These are phyloP conservation scores for Pichia californica DNA, from an alignment of 805 yeast species.

Conservation along the genomic window DNA sequence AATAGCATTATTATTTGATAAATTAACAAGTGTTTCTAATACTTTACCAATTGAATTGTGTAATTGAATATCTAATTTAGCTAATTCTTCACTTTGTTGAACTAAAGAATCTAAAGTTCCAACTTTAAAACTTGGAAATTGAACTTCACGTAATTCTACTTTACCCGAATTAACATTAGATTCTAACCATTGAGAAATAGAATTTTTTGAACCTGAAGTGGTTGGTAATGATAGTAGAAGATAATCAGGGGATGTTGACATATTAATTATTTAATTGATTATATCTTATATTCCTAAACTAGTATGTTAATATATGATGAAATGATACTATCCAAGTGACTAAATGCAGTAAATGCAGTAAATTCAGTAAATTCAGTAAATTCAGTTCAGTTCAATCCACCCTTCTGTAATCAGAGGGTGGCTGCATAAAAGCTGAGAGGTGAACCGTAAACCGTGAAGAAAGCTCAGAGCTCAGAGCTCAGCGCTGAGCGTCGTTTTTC, in stretches of 20 bases:
- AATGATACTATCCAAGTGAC: too few species aligned
- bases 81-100: slow-evolving; percentile 82
- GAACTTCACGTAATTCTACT: slow-evolving; percentile 48
- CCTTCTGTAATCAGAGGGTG: background rate
- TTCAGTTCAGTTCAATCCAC: background rate
- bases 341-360: too few species aligned
- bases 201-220: slow-evolving; percentile 24
- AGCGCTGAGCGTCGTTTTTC: background rate
- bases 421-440: slow-evolving; percentile 3
- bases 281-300: too few species aligned
- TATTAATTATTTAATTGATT: slow-evolving; percentile 4
- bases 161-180: slow-evolving; percentile 49
- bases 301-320: too few species aligned
- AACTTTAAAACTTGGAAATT: slow-evolving; percentile 81
- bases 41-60: slow-evolving; percentile 63
- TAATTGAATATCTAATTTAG: slow-evolving; percentile 76
- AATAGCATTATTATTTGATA: slow-evolving; percentile 18
- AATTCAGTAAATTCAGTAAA: background rate
- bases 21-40: slow-evolving; percentile 58
- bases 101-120: slow-evolving; percentile 92
- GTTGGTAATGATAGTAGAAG: slow-evolving; percentile 27
- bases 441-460: too few species aligned
- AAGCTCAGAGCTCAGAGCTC: too few species aligned
- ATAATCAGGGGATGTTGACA: slow-evolving; percentile 23
- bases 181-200: slow-evolving; percentile 44